These are phyloP conservation scores for Eustoma russellianum DNA, from an alignment of 257 asterid genomes.

Conservation along the genomic window DNA sequence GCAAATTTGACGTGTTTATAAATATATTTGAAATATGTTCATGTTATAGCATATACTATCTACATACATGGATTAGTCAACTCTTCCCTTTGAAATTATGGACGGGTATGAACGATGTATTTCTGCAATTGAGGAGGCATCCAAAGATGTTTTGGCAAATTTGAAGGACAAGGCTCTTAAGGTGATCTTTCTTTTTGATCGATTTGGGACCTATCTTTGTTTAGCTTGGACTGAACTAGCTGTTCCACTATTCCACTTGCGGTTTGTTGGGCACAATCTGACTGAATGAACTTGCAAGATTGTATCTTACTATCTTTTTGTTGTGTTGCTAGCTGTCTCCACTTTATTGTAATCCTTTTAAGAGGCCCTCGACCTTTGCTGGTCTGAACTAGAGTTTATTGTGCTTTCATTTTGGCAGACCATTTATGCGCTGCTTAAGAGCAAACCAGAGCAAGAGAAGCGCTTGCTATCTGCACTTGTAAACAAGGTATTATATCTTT, in stretches of 20 bases:
- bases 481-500: too few relatives aligned
- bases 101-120: constrained; percentile 70
- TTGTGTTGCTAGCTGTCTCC: neutral
- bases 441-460: too few relatives aligned
- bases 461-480: too few relatives aligned
- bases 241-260: neutral
- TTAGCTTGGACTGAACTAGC: neutral
- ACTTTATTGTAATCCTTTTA: neutral
- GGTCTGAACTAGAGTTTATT: neutral
- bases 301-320: neutral
- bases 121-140: constrained; percentile 79
- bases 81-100: neutral
- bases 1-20: too few relatives aligned
- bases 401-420: constrained; percentile 32
- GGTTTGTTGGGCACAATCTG: too few relatives aligned
- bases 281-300: too few relatives aligned
- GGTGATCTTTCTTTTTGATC: constrained; percentile 33
- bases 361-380: too few relatives aligned
- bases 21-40: too few relatives aligned
- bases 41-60: neutral
- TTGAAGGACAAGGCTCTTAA: constrained; percentile 87
- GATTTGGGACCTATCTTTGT: neutral
- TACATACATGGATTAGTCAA: neutral
- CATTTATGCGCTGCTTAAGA: constrained; percentile 57
- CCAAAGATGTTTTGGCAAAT: constrained; percentile 64